Conservation (phyloP, 2,329 filamentous ascomycete species). For the Grosmannia penicillata region DNA sequence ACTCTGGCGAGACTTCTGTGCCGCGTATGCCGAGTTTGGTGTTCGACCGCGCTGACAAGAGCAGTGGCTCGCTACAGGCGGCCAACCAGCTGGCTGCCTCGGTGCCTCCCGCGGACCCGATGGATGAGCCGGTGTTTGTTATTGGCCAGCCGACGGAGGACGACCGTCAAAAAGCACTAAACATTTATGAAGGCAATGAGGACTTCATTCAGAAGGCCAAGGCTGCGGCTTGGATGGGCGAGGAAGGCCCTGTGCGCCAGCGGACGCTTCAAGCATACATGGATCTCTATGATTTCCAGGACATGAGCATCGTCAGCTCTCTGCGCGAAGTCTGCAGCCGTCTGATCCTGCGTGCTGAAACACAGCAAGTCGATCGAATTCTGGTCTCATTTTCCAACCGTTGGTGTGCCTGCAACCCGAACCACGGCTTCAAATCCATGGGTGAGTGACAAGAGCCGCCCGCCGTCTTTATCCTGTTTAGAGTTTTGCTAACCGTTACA, state of each 20-base stretch:
- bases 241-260: conserved; percentile 46
- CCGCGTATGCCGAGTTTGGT: conserved; percentile 27
- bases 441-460: too few species aligned
- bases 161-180: conserved; percentile 63
- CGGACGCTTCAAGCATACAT: conserved; percentile 65
- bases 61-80: conserved; percentile 5
- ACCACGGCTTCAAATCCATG: conserved; percentile 79
- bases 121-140: conserved; percentile 44
- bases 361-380: conserved; percentile 92
- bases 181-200: conserved; percentile 74
- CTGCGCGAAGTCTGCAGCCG: conserved; percentile 70
- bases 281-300: conserved; percentile 76
- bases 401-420: conserved; percentile 88
- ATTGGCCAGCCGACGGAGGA: conserved; percentile 47
- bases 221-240: conserved; percentile 80
- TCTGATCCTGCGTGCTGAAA: conserved; percentile 76
- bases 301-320: conserved; percentile 63
- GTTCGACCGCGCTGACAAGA: conserved; percentile 18
- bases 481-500: conserved; percentile 27
- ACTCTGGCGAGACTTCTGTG: conserved; percentile 24
- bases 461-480: conserved; percentile 2
- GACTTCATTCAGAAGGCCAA: conserved; percentile 65
- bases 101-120: conserved; percentile 19
- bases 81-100: conserved; percentile 22
- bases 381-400: conserved; percentile 75